A percentile compares a stretch with the other conserved stretches of the same genome.
Evolutionary conservation across 345 rosid genomes (phyloP).

Genomic region (Hirschfeldia incana): DNA sequence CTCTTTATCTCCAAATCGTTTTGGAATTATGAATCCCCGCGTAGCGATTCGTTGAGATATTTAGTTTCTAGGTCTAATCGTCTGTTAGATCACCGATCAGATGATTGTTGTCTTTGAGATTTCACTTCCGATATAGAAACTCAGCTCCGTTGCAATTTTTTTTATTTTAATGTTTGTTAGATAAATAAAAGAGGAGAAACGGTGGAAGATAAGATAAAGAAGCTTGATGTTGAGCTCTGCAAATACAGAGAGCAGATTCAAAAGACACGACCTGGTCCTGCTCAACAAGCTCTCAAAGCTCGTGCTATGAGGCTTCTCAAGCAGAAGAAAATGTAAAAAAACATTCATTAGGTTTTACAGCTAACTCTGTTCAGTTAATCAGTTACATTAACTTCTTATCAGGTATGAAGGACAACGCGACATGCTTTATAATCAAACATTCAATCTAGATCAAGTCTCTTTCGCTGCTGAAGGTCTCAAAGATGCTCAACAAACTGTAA

Average conservation of each 20-base stretch:
- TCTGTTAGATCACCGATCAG: not conserved
- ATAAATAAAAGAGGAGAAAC: slow-evolving; percentile 84
- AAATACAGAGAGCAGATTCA: slow-evolving; percentile 79
- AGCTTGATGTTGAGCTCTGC: slow-evolving; percentile 75
- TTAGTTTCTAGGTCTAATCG: slow-evolving; percentile 5
- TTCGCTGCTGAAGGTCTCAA: slow-evolving; percentile 94
- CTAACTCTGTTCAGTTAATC: not conserved
- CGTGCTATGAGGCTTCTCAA: slow-evolving; percentile 89
- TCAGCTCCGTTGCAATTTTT: slow-evolving; percentile 3
- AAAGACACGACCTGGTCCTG: slow-evolving; percentile 92
- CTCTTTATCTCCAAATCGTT: not conserved
- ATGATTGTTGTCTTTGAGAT: not conserved
- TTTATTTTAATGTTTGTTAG: slow-evolving; percentile 38
- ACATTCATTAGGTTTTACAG: not conserved
- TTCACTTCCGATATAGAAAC: not conserved
- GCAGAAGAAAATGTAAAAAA: slow-evolving; percentile 78
- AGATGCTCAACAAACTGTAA: slow-evolving; percentile 97
- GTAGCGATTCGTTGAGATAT: not conserved
- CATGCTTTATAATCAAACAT: slow-evolving; percentile 94
- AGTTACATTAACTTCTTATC: slow-evolving; percentile 2
- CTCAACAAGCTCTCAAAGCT: slow-evolving; percentile 85
- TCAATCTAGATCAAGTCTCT: slow-evolving; percentile 97
- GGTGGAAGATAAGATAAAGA: slow-evolving; percentile 84
- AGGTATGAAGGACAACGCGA: slow-evolving; percentile 99
- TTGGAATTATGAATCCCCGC: not conserved